These are phyloP conservation scores for Colletotrichum salicis DNA, from an alignment of 2,329 filamentous ascomycete genomes.

Conservation along the genomic window DNA sequence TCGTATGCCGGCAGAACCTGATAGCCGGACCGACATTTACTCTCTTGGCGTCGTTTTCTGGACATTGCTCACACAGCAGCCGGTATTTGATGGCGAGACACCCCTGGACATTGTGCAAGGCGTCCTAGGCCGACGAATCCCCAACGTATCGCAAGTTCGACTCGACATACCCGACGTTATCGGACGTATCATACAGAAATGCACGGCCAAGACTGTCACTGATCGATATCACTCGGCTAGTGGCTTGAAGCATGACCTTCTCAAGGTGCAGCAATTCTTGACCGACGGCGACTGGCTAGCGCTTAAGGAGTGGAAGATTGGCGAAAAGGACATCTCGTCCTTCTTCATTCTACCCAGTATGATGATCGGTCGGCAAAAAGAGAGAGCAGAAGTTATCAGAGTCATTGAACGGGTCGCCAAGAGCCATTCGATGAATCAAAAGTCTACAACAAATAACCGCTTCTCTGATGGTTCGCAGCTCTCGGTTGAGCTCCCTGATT, in stretches of 20 bases:
- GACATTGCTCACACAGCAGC: conserved; percentile 81
- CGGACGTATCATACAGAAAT: conserved; percentile 86
- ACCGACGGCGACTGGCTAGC: conserved; percentile 78
- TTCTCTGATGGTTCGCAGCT: conserved; percentile 65
- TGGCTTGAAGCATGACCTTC: conserved; percentile 84
- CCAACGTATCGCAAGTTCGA: conserved; percentile 79
- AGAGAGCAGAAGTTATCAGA: conserved; percentile 75
- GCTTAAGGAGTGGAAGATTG: conserved; percentile 79
- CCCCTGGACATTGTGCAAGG: conserved; percentile 93
- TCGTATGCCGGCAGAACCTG: conserved; percentile 89
- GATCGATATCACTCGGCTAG: conserved; percentile 92
- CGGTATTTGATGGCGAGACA: conserved; percentile 81
- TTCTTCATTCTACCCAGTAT: conserved; percentile 87
- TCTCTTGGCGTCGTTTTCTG: conserved; percentile 90
- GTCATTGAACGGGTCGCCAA: conserved; percentile 82
- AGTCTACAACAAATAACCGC: conserved; percentile 51
- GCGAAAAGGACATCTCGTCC: conserved; percentile 87
- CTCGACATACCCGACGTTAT: conserved; percentile 87
- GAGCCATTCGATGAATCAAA: conserved; percentile 65
- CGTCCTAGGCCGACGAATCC: conserved; percentile 82
- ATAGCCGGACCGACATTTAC: conserved; percentile 93
- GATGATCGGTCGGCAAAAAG: conserved; percentile 82
- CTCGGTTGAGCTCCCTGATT: conserved; percentile 60
- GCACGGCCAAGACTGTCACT: conserved; percentile 87
- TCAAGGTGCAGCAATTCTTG: conserved; percentile 78